Base-by-base conservation (phyloP, 176 grass and related monocot genomes). In the Rhynchospora breviuscula region DNA sequence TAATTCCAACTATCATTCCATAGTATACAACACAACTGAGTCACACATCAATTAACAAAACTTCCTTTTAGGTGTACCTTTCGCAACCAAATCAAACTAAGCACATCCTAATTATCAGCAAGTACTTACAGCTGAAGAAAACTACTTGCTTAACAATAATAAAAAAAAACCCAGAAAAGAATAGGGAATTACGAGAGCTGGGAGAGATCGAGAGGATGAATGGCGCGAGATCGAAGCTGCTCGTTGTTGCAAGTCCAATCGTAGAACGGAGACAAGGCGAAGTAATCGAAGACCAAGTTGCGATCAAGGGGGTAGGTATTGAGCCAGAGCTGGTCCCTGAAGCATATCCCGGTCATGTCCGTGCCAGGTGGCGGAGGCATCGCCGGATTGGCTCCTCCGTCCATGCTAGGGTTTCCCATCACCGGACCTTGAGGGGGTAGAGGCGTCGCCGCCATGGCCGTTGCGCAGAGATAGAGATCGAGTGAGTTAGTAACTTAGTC, bases 331-430 rank as follows among this genome's bases (percentile, higher is more conserved):
- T 98, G 96, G 82, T 98, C 96, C 33, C 93, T 89, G 93, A 98
- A 98, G 88, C 96, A 98, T 81, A 98, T 98, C 44, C 96, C 96
- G 22, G 96, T 98, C 96, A 98, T 98, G 91, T 95, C 96, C 31
- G 96, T 98, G 47, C 96, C 96, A 35, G 96, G 96, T 11, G 92
- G 92, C 8, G 91, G 65, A 11, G 88, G 92, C 22, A 85, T 66
- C 11, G 81, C 89, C 1, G 89, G 52, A 23, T 56, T 72, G 82
- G 43, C 45, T 43, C 84, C 83, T 10, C 81, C 89, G 18, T 91
- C 95, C 25, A 78, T 6, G 85, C 68, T 89, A 80, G 74, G 89
- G 13, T 73, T 81, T 21, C 67, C 67, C 79, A 58, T 86, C 44
- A 63, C 63, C 65, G 35, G 60, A n/a, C 51, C 40, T 19, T 73